Evolutionary conservation across 805 yeast genomes (phyloP), one percentile per base, ranked within the genome.

Genomic region (Trichomonascus vanleenenianus): DNA sequence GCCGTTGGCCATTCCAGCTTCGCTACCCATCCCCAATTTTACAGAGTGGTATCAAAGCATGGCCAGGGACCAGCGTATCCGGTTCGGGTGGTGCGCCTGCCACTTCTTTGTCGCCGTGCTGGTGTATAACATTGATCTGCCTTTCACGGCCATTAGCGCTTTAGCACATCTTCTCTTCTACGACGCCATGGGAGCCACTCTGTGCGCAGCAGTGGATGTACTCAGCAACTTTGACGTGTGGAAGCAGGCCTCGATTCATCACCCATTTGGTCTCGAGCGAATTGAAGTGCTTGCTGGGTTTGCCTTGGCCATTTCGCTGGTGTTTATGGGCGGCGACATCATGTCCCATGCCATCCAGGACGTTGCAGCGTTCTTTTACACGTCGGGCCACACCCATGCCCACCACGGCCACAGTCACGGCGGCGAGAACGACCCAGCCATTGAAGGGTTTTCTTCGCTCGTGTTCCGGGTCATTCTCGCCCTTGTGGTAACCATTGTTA

Each of bases 261-360:
- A 79, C 52, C 98, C 98, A 0, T 91, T 91, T 69, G 98, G 97
- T 0, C 68, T 91, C 20, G 95, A 94, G n/a, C 72, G 98, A 48
- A 72, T 85, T 12, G 96, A 91, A 58, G 94, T 91, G 0, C 66
- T 91, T 14, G 79, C 84, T 39, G 94, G 95, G 2, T 89, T 89
- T 67, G 95, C 94, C 0, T 68, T 88, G 37, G 79, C 93, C 12
- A 81, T 91, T 1, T 82, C 95, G 1, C 73, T 91, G 50, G 70
- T 89, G 19, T 91, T 89, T 75, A 94, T 91, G 49, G 97, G 97
- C 0, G 76, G 87, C 43, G 97, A 91, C 63, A 68, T 93, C 43
- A 66, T 85, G 39, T 85, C 95, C 40, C 98, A 91, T 63, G 72
- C 85, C n/a, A 55, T 85, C 14, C 97, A 91, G 62, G 95, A 86